A percentile compares a stretch with the other conserved stretches of the same genome.
phyloP scores from a whole-genome alignment of 2,329 filamentous ascomycete genomes.

The Cladosporium sp. region DNA sequence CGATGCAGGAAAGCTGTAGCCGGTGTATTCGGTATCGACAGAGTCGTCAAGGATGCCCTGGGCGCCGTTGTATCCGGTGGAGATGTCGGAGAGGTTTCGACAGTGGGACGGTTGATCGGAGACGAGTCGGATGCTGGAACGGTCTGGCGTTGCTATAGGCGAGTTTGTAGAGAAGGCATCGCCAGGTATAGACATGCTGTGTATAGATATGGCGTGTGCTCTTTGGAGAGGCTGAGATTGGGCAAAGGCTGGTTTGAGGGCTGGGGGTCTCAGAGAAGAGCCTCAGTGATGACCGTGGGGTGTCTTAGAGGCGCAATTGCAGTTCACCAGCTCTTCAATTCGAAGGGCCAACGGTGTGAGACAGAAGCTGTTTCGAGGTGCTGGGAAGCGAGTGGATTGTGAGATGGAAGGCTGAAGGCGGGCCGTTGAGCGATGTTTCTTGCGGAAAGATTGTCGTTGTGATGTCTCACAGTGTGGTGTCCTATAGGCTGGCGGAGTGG shows the following conservation, averaged over 20 bases:
- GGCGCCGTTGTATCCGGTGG: slow-evolving; percentile 29
- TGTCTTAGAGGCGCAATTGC: slow-evolving; percentile 10
- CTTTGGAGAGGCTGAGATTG: slow-evolving; percentile 6
- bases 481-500: not conserved
- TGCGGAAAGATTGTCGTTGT: not conserved
- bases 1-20: slow-evolving; percentile 23
- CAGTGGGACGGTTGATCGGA: slow-evolving; percentile 11
- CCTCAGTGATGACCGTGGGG: slow-evolving; percentile 18
- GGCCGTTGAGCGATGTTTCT: not conserved
- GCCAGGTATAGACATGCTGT: slow-evolving; percentile 10
- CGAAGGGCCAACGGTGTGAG: slow-evolving; percentile 7
- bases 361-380: slow-evolving; percentile 6
- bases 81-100: slow-evolving; percentile 16
- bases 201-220: slow-evolving; percentile 15
- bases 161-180: slow-evolving; percentile 12
- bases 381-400: not conserved
- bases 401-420: slow-evolving; percentile 5
- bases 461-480: not conserved
- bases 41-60: slow-evolving; percentile 26
- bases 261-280: slow-evolving; percentile 17
- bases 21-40: slow-evolving; percentile 20
- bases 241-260: slow-evolving; percentile 18
- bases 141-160: slow-evolving; percentile 15
- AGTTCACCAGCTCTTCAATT: slow-evolving; percentile 5
- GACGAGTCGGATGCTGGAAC: slow-evolving; percentile 17